A percentile compares a stretch with the other conserved stretches of the same genome.
These are phyloP conservation scores for Pueraria montana DNA, from an alignment of 306 rosid genomes.

Conservation along the genomic window DNA sequence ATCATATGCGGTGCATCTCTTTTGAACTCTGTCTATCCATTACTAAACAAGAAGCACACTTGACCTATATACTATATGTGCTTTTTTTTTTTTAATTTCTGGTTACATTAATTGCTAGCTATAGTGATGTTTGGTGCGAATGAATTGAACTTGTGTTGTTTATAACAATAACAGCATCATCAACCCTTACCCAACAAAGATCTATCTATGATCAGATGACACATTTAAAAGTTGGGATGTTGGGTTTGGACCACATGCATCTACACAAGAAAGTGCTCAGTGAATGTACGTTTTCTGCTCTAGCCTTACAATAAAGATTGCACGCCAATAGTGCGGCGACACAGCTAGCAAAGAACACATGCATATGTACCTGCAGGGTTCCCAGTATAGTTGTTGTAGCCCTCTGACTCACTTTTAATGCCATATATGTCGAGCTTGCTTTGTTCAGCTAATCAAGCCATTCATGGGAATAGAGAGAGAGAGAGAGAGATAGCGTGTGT, in stretches of 20 bases:
- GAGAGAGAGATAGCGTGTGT: constrained; percentile 7
- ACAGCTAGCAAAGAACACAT: constrained; percentile 39
- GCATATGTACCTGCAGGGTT: constrained; percentile 25
- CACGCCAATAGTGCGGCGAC: constrained; percentile 41
- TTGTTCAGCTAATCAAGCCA: constrained; percentile 21
- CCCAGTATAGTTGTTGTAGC: constrained; percentile 37
- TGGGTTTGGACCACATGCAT: constrained; percentile 39
- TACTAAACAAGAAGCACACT: not conserved
- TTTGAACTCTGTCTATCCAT: not conserved
- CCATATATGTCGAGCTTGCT: constrained; percentile 1
- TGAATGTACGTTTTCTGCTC: constrained; percentile 42
- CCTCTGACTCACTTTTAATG: constrained; percentile 36
- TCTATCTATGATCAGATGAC: not conserved
- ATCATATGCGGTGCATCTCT: not conserved
- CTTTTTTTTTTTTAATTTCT: no score
- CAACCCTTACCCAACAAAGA: not conserved
- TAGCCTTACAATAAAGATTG: constrained; percentile 39
- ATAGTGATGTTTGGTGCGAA: not conserved
- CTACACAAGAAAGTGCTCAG: constrained; percentile 30
- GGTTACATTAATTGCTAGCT: not conserved
- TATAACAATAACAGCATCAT: constrained; percentile 1
- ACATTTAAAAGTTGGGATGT: constrained; percentile 11
- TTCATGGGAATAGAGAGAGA: not conserved
- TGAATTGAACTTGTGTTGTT: not conserved
- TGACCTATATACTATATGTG: not conserved